Conservation (phyloP, 2,329 filamentous ascomycete species). For the Parastagonospora nodorum region DNA sequence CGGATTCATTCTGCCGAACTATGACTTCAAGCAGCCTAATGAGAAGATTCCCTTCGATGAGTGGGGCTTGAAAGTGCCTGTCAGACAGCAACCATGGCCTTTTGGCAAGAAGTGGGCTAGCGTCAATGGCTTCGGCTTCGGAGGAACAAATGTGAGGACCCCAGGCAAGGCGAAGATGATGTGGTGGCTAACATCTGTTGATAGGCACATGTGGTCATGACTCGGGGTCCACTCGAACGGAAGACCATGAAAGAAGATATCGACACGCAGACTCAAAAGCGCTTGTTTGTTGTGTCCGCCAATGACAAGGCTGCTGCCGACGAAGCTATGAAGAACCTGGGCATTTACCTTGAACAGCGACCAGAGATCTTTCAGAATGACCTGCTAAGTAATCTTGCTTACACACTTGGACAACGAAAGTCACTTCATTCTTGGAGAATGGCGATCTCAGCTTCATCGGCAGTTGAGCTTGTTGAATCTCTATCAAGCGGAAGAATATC, state of each 20-base stretch:
- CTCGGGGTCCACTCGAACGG: conserved; percentile 20
- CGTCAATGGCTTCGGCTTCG: conserved; percentile 55
- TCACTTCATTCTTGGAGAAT: conserved; percentile 28
- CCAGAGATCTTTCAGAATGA: conserved; percentile 33
- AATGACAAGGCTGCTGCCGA: conserved; percentile 23
- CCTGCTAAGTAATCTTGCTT: conserved; percentile 30
- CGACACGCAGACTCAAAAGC: conserved; percentile 17
- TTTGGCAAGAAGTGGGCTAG: conserved; percentile 44
- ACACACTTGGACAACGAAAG: conserved; percentile 29
- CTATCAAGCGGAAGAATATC: conserved; percentile 21
- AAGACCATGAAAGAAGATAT: conserved; percentile 30
- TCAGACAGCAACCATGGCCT: conserved; percentile 23
- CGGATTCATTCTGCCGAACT: conserved; percentile 43
- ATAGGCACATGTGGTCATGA: conserved; percentile 32
- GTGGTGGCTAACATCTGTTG: neutral
- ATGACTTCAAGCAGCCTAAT: conserved; percentile 44
- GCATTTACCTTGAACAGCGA: conserved; percentile 30
- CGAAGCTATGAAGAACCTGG: conserved; percentile 25
- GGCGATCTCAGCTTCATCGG: conserved; percentile 19
- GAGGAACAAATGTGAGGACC: conserved; percentile 42
- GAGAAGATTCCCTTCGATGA: conserved; percentile 30
- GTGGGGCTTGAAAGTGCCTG: conserved; percentile 28
- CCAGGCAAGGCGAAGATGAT: neutral
- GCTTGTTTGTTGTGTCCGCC: conserved; percentile 25
- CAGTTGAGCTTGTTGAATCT: conserved; percentile 18